Conservation (phyloP, 768 basidiomycete genomes). For the Pulveroboletus sp. region DNA sequence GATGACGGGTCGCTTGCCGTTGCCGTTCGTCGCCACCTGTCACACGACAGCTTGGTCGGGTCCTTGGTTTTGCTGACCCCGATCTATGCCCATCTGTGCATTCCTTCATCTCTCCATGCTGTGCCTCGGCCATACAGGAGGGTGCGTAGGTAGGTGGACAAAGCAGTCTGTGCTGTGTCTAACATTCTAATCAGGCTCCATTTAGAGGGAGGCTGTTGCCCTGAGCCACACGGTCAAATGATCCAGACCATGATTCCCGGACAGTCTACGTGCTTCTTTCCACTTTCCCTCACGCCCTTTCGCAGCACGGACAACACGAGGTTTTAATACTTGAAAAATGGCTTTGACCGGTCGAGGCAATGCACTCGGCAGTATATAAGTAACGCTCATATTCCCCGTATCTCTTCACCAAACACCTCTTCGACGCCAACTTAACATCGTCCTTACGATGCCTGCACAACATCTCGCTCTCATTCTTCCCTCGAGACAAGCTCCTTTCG, state of each 20-base stretch:
- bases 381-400: conserved; percentile 16
- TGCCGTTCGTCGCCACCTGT: not conserved
- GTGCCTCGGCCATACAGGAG: conserved; percentile 15
- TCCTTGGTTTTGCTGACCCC: conserved; percentile 2
- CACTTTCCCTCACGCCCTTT: conserved; percentile 25
- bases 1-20: conserved; percentile 14
- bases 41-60: conserved; percentile 1
- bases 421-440: conserved; percentile 2
- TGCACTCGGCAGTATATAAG: conserved; percentile 28
- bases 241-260: conserved; percentile 32
- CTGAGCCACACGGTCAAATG: conserved; percentile 29
- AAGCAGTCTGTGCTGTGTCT: conserved; percentile 23
- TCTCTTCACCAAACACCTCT: conserved; percentile 19
- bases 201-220: conserved; percentile 31
- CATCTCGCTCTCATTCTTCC: conserved; percentile 31
- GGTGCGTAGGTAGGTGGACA: conserved; percentile 10
- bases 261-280: conserved; percentile 16
- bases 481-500: conserved; percentile 33
- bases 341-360: conserved; percentile 27
- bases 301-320: conserved; percentile 34
- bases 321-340: conserved; percentile 26
- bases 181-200: conserved; percentile 28
- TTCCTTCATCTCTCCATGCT: conserved; percentile 16
- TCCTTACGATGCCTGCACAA: conserved; percentile 22
- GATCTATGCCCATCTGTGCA: conserved; percentile 6